Base-by-base conservation (phyloP, 2,329 filamentous ascomycete genomes). In the Bisporella sp. region DNA sequence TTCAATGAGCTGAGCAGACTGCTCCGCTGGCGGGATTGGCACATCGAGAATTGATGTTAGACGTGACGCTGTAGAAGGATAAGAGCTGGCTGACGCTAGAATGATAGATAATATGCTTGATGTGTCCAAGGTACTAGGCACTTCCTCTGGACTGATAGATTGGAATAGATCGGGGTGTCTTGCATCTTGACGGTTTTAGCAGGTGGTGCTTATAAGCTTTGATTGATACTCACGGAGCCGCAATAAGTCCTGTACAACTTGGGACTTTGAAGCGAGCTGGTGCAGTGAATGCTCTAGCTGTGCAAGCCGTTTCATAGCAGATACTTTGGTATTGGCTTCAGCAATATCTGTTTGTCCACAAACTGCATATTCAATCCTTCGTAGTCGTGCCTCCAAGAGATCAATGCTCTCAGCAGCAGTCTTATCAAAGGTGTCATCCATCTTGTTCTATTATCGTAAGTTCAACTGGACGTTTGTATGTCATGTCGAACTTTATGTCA, bases 161-260 rank as follows among this genome's bases (percentile, higher is more conserved):
- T 64, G 61, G 48, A 67, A 67, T 35, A 67, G 55, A 39, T 64
- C 63, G 11, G 64, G 64, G 43, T 64, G 53, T 51, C 52, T 60
- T n/a, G 61, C 56, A 54, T 65, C 63, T 66, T 37, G 30, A 41
- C 12, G 42, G 12, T 40, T 45, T 63, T 43, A 60, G 54, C 37
- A 39, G 46, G 21, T 9, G 13, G 7, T 29, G 39, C 30, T 28
- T 30, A 45, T 31, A 39, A 29, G 45, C 31, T 41, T 6, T 5
- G 28, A 28, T 5, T 12, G 29, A 12, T n/a, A 57, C 62, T 47
- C 45, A 66, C 64, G 58, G 41, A 66, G 54, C 33, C 54, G 55
- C n/a, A 66, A 46, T 5, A 66, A 52, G 46, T 66, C 63, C 43
- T 66, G 62, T 30, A 65, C 51, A 9, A 62, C 59, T 50, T 55